Conservation (phyloP, 2,329 filamentous ascomycete species). For the Capronia epimyces region DNA sequence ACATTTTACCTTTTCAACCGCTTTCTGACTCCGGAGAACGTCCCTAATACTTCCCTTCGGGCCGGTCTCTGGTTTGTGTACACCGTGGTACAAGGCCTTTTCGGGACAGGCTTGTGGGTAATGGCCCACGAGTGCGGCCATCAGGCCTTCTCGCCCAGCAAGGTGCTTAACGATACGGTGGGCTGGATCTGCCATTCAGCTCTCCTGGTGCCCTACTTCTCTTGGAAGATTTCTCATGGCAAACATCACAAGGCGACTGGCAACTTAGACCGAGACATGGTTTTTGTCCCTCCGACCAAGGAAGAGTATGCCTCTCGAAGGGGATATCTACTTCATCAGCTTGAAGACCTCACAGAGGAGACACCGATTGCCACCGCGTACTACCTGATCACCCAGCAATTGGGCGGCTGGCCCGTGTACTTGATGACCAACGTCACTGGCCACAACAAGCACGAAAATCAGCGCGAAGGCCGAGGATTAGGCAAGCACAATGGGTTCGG, state of each 20-base stretch:
- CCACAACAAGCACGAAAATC: conserved; percentile 87
- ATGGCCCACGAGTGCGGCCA: conserved; percentile 97
- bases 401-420: conserved; percentile 91
- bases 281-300: conserved; percentile 91
- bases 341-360: conserved; percentile 87
- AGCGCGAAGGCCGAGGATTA: conserved; percentile 85
- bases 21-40: conserved; percentile 76
- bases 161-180: conserved; percentile 81
- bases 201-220: conserved; percentile 93
- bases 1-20: conserved; percentile 87
- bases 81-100: conserved; percentile 82
- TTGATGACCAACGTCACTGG: conserved; percentile 87
- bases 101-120: conserved; percentile 92
- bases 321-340: conserved; percentile 70
- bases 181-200: conserved; percentile 87
- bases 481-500: conserved; percentile 82
- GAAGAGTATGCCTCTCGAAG: conserved; percentile 71
- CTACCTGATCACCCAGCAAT: conserved; percentile 75
- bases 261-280: conserved; percentile 97
- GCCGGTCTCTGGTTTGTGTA: conserved; percentile 61
- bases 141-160: conserved; percentile 91
- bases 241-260: conserved; percentile 99
- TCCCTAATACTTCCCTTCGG: conserved; percentile 65
- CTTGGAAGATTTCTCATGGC: conserved; percentile 98
- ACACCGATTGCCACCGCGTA: conserved; percentile 76